Base-by-base conservation (phyloP, 2,329 filamentous ascomycete species). In the Trichothecium sympodiale region DNA sequence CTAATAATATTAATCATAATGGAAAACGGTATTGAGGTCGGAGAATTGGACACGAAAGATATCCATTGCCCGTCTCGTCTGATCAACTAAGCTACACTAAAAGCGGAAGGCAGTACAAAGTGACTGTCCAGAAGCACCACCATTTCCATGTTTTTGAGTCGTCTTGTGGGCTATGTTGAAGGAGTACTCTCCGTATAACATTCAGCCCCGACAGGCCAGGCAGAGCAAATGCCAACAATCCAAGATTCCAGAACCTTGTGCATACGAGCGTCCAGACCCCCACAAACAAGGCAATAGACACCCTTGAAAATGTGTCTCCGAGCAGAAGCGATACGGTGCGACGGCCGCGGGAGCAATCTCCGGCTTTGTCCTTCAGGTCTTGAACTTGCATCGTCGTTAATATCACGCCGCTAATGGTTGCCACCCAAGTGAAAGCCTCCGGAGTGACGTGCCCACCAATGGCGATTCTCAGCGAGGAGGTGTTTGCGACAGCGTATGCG, bases 331-430 rank as follows among this genome's bases (percentile, higher is more conserved):
- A 42, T 8, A 47, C 32, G n/a, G 47, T 48, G 13, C 42, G 38
- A 4, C 47, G 41, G 33, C 49, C 43, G 31, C 49, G 44, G 34
- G 46, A 8, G 3, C 35, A 35, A 23, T 49, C 47, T 6, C 47
- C 47, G 13, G 45, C 46, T 28, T 48, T 44, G 36, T 48, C 46
- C 8, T 46, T 45, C 23, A 48, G 31, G 25, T 48, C 46, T 18
- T 48, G 46, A 9, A 47, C 46, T 31, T 48, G 46, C 14, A 48
- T 48, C 12, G 47, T 49, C 7, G 47, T 49, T 25, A 49, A 38
- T 30, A 49, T 46, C 12, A 50, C 39, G 13, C 26, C 34, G 13
- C 46, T 46, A 10, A 38, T 38, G 2, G 48, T 37, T 2, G 43
- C 26, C 9, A 45, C 41, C 45, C 47, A 50, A 17, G 37, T 40